Conservation (phyloP, 2,329 filamentous ascomycete species). For the Colletotrichum lentis region DNA sequence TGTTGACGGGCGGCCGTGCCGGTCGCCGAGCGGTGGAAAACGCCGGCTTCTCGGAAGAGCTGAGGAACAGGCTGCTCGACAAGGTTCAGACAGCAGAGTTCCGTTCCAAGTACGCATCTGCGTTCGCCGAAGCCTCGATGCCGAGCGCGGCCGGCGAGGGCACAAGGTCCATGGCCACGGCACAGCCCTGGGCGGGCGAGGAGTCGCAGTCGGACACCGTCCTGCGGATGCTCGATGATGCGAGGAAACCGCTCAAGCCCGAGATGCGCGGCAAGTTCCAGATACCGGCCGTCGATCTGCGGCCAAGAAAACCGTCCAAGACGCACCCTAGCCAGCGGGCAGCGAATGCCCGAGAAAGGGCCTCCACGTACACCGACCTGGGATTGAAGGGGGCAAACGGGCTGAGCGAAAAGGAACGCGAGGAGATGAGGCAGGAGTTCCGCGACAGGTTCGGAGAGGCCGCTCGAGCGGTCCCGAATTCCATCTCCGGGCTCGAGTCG, state of each 20-base stretch:
- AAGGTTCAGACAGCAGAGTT: conserved; percentile 66
- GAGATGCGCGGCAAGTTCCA: conserved; percentile 57
- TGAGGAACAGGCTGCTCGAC: conserved; percentile 65
- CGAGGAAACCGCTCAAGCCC: conserved; percentile 72
- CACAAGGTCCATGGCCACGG: conserved; percentile 72
- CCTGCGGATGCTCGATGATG: conserved; percentile 84
- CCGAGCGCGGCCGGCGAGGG: conserved; percentile 70
- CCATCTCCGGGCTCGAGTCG: conserved; percentile 79
- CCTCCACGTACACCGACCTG: conserved; percentile 59
- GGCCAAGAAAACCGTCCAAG: conserved; percentile 52
- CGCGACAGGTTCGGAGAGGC: conserved; percentile 81
- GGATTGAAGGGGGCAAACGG: conserved; percentile 57
- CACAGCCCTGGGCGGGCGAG: conserved; percentile 78
- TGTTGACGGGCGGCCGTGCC: conserved; percentile 66
- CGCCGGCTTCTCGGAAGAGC: conserved; percentile 69
- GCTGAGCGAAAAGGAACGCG: conserved; percentile 75
- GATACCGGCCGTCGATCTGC: conserved; percentile 61
- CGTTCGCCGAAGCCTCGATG: conserved; percentile 59
- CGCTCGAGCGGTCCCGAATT: conserved; percentile 76
- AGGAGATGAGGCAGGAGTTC: conserved; percentile 75
- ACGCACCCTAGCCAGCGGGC: conserved; percentile 57
- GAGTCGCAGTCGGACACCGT: conserved; percentile 79
- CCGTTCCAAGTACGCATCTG: conserved; percentile 57
- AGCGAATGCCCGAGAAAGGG: conserved; percentile 65
- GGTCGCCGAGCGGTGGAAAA: conserved; percentile 68